Evolutionary conservation across 768 basidiomycete genomes (phyloP).

Genomic region (Auriscalpium vulgare): DNA sequence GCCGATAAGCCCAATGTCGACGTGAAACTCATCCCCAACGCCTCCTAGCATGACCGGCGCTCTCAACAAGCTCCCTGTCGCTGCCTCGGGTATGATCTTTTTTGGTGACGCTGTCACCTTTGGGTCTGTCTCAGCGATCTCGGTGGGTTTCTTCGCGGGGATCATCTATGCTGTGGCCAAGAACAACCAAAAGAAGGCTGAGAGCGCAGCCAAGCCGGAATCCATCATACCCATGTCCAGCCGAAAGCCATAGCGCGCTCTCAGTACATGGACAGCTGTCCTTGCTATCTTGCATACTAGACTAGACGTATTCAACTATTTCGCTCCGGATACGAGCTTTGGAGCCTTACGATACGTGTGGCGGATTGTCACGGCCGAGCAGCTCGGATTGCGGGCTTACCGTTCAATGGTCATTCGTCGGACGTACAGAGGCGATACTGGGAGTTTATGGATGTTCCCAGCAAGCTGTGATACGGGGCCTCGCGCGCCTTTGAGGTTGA

Average conservation of each 20-base stretch:
- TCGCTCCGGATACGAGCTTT: neutral
- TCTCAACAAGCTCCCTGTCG: slow-evolving; percentile 94
- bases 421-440: no score
- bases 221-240: slow-evolving; percentile 55
- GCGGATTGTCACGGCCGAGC: no score
- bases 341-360: no score
- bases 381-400: no score
- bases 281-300: neutral
- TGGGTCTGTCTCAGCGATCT: slow-evolving; percentile 83
- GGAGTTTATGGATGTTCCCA: no score
- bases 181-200: slow-evolving; percentile 81
- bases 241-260: slow-evolving; percentile 32
- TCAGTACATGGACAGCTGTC: no score
- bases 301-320: neutral
- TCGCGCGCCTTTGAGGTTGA: no score
- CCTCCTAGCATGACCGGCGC: slow-evolving; percentile 85
- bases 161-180: slow-evolving; percentile 91
- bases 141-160: slow-evolving; percentile 86
- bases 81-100: slow-evolving; percentile 97
- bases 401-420: no score
- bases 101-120: slow-evolving; percentile 86
- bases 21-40: neutral
- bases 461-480: no score
- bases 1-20: neutral
- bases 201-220: slow-evolving; percentile 44